A percentile compares a stretch with the other conserved stretches of the same genome.
These are phyloP conservation scores for Podochytrium sp. DNA, from an alignment of 192 early-diverging fungal genomes.

Conservation along the genomic window DNA sequence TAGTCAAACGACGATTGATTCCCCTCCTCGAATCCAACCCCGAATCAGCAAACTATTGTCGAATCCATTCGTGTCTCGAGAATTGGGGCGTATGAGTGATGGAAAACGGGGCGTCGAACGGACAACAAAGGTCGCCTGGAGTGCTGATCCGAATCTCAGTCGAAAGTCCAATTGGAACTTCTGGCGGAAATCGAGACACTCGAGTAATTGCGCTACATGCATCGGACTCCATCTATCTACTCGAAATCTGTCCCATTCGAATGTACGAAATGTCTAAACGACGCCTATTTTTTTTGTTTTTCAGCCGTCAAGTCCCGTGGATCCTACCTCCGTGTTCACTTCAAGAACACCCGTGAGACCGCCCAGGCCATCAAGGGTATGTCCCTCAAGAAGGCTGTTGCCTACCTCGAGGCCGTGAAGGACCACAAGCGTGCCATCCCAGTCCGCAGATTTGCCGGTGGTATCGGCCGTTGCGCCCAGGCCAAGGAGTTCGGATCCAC, in stretches of 20 bases:
- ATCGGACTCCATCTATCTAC: no score
- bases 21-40: background rate
- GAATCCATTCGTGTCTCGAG: no score
- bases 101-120: no score
- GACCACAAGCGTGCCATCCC: conserved; percentile 97
- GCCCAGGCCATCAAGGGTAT: conserved; percentile 91
- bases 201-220: no score
- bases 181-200: no score
- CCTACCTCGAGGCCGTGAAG: conserved; percentile 92
- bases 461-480: conserved; percentile 96
- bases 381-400: conserved; percentile 89
- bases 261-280: no score
- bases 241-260: no score
- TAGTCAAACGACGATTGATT: background rate
- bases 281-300: conserved; percentile 2
- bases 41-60: no score
- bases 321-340: conserved; percentile 85
- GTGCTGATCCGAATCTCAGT: no score
- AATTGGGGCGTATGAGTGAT: no score
- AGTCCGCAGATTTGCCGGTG: conserved; percentile 96
- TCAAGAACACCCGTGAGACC: conserved; percentile 99
- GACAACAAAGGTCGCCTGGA: no score
- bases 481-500: conserved; percentile 91
- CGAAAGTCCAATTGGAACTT: no score
- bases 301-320: conserved; percentile 85